These are phyloP conservation scores for Corymbia calophylla DNA, from an alignment of 441 rosid species.

Conservation along the genomic window DNA sequence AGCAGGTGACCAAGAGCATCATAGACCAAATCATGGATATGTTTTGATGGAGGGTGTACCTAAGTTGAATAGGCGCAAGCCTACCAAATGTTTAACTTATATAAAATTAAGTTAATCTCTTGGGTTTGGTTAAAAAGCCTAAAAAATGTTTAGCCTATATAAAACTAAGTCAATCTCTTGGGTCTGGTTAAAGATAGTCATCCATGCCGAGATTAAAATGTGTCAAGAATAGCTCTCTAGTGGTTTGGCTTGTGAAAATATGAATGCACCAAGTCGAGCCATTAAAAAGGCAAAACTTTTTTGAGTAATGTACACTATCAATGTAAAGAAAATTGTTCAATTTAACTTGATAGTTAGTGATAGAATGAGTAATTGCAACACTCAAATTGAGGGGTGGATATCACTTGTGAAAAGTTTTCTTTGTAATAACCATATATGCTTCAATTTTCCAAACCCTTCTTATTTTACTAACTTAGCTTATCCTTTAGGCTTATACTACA, in stretches of 20 bases:
- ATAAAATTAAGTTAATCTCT: neutral
- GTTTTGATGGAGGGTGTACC: neutral
- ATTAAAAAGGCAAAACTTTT: neutral
- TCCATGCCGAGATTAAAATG: neutral
- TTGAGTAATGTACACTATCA: neutral
- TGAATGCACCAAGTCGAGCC: neutral
- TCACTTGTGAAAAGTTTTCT: neutral
- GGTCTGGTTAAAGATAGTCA: neutral
- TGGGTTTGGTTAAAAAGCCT: neutral
- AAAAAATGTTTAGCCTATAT: too few relatives aligned
- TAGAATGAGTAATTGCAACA: neutral
- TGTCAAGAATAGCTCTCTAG: neutral
- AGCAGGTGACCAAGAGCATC: neutral
- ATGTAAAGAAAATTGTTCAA: neutral
- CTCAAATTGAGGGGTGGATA: neutral
- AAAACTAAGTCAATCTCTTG: neutral
- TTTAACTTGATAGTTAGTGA: neutral
- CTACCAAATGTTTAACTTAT: neutral
- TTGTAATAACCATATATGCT: neutral
- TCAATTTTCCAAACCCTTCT: neutral
- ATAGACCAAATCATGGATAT: neutral
- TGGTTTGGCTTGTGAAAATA: neutral
- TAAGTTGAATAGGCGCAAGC: neutral
- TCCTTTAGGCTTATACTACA: neutral
- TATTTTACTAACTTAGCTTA: neutral